Percentiles rank a stretch among this genome's conserved stretches.
Conservation (phyloP, 345 rosid species). For the Schrenkiella parvula region DNA sequence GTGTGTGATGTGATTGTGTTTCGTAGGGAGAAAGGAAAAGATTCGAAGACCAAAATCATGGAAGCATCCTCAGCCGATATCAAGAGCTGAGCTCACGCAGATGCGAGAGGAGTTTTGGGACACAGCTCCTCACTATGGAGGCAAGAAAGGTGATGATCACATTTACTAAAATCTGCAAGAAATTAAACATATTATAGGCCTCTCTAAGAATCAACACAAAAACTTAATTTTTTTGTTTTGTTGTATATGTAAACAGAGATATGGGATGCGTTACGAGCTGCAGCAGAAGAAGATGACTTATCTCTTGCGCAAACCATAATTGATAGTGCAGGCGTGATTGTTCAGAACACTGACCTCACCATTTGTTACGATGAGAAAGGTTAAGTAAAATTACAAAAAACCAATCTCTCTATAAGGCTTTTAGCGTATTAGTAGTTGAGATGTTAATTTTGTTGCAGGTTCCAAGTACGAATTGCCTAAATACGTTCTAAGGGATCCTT, state of each 20-base stretch:
- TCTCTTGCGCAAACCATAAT: slow-evolving; percentile 65
- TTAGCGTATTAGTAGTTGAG: slow-evolving; percentile 6
- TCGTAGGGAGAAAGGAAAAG: slow-evolving; percentile 52
- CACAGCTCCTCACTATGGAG: slow-evolving; percentile 96
- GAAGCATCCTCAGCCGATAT: slow-evolving; percentile 83
- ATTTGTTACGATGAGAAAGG: slow-evolving; percentile 88
- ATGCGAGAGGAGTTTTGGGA: slow-evolving; percentile 96
- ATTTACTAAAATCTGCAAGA: neutral
- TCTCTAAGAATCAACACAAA: too few species aligned
- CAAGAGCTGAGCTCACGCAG: slow-evolving; percentile 68
- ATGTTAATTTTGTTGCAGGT: slow-evolving; percentile 43
- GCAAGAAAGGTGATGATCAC: slow-evolving; percentile 37
- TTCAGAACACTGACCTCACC: slow-evolving; percentile 69
- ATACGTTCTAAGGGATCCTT: slow-evolving; percentile 86
- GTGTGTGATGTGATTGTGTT: slow-evolving; percentile 5
- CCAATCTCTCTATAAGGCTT: neutral
- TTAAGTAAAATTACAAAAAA: neutral
- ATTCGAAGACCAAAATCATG: slow-evolving; percentile 82
- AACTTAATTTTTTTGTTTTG: neutral
- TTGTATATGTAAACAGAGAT: slow-evolving; percentile 43
- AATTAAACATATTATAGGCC: too few species aligned
- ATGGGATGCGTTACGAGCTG: slow-evolving; percentile 91
- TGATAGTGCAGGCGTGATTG: slow-evolving; percentile 76
- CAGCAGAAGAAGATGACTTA: slow-evolving; percentile 64
- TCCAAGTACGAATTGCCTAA: slow-evolving; percentile 89